phyloP scores from a whole-genome alignment of 2,329 filamentous ascomycete species.

The Ilyonectria robusta region DNA sequence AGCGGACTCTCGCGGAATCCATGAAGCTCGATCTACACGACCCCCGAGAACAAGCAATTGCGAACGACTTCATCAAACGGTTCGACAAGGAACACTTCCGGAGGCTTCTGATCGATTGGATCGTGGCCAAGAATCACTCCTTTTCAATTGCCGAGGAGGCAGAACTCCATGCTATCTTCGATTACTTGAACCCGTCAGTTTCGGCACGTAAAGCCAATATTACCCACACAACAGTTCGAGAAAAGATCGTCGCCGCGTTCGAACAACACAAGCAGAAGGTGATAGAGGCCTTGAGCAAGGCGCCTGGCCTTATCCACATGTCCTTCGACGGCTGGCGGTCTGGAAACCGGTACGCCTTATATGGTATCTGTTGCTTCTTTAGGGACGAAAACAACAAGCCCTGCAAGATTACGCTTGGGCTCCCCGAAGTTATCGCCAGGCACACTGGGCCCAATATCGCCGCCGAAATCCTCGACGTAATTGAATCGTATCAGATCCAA shows the following conservation, averaged over 20 bases:
- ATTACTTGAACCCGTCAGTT: not conserved
- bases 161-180: not conserved
- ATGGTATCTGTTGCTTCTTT: constrained; percentile 35
- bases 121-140: constrained; percentile 25
- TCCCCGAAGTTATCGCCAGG: constrained; percentile 26
- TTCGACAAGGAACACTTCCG: constrained; percentile 20
- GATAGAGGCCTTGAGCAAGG: constrained; percentile 9
- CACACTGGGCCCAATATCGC: constrained; percentile 30
- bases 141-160: constrained; percentile 16
- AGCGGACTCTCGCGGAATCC: not conserved
- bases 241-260: not conserved
- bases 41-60: constrained; percentile 14
- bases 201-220: constrained; percentile 8
- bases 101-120: constrained; percentile 29
- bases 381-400: not conserved
- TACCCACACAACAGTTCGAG: not conserved
- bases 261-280: constrained; percentile 8
- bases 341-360: constrained; percentile 29
- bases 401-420: constrained; percentile 33
- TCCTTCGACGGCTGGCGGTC: constrained; percentile 34
- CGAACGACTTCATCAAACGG: constrained; percentile 7
- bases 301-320: constrained; percentile 25
- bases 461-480: constrained; percentile 16
- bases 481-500: not conserved
- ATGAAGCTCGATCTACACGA: constrained; percentile 4